Evolutionary conservation across 371 early-diverging fungal genomes (phyloP).

Genomic region (Paraphysoderma sedebokerense): DNA sequence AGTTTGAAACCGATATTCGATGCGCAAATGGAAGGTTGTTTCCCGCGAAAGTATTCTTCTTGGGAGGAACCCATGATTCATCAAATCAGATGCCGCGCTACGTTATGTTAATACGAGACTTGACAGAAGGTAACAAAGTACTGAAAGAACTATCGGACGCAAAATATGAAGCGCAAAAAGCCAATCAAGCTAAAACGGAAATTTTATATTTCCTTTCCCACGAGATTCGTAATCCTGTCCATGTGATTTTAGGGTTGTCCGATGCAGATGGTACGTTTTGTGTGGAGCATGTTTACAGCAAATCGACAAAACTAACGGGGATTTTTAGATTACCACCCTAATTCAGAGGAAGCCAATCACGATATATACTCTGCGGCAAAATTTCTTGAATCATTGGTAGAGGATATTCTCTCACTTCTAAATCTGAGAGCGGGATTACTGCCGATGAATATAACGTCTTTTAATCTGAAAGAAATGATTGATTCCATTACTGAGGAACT

Average conservation of each 20-base stretch:
- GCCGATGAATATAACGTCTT: too few species aligned
- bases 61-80: neutral
- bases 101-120: slow-evolving; percentile 1
- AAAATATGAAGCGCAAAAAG: slow-evolving; percentile 1
- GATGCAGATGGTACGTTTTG: too few species aligned
- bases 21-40: neutral
- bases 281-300: too few species aligned
- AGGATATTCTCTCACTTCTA: too few species aligned
- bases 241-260: slow-evolving; percentile 2
- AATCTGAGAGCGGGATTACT: too few species aligned
- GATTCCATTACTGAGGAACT: too few species aligned
- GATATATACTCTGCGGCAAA: too few species aligned
- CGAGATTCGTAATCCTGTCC: slow-evolving; percentile 4
- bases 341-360: too few species aligned
- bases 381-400: too few species aligned
- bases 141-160: slow-evolving; percentile 1
- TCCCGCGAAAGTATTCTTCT: neutral
- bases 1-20: neutral
- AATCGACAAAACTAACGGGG: too few species aligned
- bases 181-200: slow-evolving; percentile 1
- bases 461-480: too few species aligned
- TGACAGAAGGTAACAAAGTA: neutral
- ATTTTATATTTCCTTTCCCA: slow-evolving; percentile 2
- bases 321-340: too few species aligned
- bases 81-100: neutral